Percentiles rank a stretch among this genome's conserved stretches.
phyloP scores from a whole-genome alignment of 352 stramenopile species.

The Phytophthora boehmeriae region DNA sequence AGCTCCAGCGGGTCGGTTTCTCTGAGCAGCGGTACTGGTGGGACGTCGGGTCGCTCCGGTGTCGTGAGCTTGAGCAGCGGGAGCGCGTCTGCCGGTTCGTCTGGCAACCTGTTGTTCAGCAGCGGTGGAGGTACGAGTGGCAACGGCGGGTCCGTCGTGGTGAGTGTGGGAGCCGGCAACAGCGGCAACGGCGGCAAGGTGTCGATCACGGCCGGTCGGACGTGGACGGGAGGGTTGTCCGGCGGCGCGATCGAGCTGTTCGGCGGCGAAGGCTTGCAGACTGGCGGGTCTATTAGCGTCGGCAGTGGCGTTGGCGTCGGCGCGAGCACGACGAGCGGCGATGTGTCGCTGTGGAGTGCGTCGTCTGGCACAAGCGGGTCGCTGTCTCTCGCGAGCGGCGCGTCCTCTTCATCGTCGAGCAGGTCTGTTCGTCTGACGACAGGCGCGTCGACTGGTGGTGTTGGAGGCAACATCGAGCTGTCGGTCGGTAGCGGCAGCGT shows the following conservation, averaged over 20 bases:
- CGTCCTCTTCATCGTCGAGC: neutral
- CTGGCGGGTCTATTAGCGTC: neutral
- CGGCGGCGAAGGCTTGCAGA: conserved; percentile 1
- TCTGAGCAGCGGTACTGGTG: conserved; percentile 7
- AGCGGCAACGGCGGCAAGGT: conserved; percentile 8
- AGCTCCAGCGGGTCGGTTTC: conserved; percentile 15
- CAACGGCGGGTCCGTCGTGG: conserved; percentile 9
- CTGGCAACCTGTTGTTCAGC: conserved; percentile 2
- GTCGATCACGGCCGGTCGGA: conserved; percentile 7
- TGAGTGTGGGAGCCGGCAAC: conserved; percentile 9
- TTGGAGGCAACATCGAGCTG: conserved; percentile 18
- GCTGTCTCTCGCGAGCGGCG: conserved; percentile 14
- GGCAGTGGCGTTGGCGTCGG: conserved; percentile 4
- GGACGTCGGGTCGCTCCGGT: conserved; percentile 1
- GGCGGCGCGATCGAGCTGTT: neutral
- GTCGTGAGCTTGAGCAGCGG: neutral
- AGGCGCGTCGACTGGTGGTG: conserved; percentile 8
- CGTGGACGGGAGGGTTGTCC: neutral
- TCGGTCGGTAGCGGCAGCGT: conserved; percentile 18
- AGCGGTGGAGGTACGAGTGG: conserved; percentile 7
- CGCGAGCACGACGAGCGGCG: neutral
- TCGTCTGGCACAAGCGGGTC: conserved; percentile 16
- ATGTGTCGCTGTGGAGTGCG: conserved; percentile 3
- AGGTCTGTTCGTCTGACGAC: conserved; percentile 6
- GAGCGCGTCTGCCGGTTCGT: neutral